phyloP scores from a whole-genome alignment of 768 basidiomycete genomes.

The Coprinopsis strossmayeri region DNA sequence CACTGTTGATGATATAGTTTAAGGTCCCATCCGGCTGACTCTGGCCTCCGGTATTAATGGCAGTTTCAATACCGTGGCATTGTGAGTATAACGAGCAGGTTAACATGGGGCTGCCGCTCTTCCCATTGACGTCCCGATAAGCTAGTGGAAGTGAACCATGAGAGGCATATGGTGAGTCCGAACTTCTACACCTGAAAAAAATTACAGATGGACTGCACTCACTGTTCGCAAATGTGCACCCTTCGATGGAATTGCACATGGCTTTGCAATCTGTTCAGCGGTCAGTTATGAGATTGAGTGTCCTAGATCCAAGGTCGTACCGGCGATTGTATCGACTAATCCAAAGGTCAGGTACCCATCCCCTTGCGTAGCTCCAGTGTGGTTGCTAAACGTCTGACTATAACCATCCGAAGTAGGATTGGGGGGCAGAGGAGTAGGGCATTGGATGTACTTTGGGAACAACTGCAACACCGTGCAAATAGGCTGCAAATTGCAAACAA shows the following conservation, averaged over 20 bases:
- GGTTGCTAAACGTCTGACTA: slow-evolving; percentile 30
- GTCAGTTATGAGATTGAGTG: neutral
- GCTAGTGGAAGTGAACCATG: slow-evolving; percentile 17
- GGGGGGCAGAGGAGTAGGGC: slow-evolving; percentile 22
- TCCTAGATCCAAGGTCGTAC: slow-evolving; percentile 20
- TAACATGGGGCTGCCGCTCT: slow-evolving; percentile 35
- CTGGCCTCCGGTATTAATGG: slow-evolving; percentile 36
- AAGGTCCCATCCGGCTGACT: slow-evolving; percentile 34
- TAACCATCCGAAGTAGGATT: slow-evolving; percentile 25
- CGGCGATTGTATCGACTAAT: slow-evolving; percentile 34
- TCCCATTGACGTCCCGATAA: slow-evolving; percentile 41
- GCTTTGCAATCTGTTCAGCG: slow-evolving; percentile 31
- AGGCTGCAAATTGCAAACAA: slow-evolving; percentile 17
- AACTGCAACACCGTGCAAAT: slow-evolving; percentile 31
- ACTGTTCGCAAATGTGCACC: slow-evolving; percentile 40
- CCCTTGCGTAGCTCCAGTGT: slow-evolving; percentile 37
- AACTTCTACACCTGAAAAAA: neutral
- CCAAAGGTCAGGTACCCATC: slow-evolving; percentile 36
- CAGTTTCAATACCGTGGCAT: slow-evolving; percentile 31
- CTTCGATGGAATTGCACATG: slow-evolving; percentile 35
- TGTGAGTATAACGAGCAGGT: slow-evolving; percentile 35
- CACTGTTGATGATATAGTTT: slow-evolving; percentile 34
- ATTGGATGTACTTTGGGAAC: slow-evolving; percentile 32
- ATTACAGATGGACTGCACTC: slow-evolving; percentile 12
- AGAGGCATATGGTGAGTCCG: neutral